Evolutionary conservation across 768 basidiomycete genomes (phyloP).

Genomic region (Kwoniella sp.): DNA sequence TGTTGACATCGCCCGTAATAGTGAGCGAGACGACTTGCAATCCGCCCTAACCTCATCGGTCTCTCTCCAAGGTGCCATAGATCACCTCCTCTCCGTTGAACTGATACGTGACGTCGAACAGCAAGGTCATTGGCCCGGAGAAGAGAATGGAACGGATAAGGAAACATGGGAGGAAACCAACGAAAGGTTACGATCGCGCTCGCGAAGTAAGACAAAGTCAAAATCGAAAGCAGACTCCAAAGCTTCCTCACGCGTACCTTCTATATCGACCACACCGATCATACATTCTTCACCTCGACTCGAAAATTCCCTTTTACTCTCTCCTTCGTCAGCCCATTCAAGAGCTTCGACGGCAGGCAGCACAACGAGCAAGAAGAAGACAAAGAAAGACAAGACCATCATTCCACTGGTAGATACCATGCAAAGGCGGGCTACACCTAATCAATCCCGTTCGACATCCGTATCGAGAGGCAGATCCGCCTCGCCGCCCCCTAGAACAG

Average conservation of each 20-base stretch:
- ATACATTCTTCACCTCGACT: not conserved
- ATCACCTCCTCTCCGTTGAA: constrained; percentile 49
- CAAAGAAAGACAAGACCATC: constrained; percentile 22
- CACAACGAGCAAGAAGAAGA: constrained; percentile 17
- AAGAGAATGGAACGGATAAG: constrained; percentile 20
- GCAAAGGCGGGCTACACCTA: constrained; percentile 32
- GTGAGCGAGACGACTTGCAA: constrained; percentile 9
- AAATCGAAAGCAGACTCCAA: constrained; percentile 10
- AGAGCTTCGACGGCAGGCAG: constrained; percentile 9
- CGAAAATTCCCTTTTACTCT: constrained; percentile 1
- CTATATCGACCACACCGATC: constrained; percentile 6
- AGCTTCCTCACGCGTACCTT: constrained; percentile 11
- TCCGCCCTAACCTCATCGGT: constrained; percentile 21
- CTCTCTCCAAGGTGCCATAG: constrained; percentile 42
- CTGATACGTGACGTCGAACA: constrained; percentile 39
- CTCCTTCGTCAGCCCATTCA: constrained; percentile 16
- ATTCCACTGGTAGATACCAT: constrained; percentile 43
- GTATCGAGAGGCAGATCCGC: constrained; percentile 10
- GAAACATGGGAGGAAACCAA: constrained; percentile 1
- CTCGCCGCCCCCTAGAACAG: constrained; percentile 12
- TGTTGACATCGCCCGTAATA: too few relatives aligned
- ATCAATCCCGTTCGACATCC: constrained; percentile 26
- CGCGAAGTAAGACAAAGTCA: not conserved
- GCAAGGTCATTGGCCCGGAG: constrained; percentile 44
- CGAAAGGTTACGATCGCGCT: not conserved